These are phyloP conservation scores for Capsella bursapastoris DNA, from an alignment of 345 rosid species.

Conservation along the genomic window DNA sequence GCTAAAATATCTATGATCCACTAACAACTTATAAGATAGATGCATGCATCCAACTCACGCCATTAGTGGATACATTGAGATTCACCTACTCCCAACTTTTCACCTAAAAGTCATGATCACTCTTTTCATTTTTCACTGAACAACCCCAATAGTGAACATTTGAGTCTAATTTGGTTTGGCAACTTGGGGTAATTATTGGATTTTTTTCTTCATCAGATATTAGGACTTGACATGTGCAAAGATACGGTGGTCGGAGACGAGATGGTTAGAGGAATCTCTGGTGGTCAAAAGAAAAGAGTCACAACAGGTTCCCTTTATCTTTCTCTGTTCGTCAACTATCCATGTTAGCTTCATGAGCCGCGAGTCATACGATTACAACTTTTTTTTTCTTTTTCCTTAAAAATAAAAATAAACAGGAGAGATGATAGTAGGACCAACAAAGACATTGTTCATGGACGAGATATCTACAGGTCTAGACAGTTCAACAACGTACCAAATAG, in stretches of 20 bases:
- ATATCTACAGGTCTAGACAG: conserved; percentile 95
- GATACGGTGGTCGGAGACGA: conserved; percentile 84
- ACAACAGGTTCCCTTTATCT: conserved; percentile 69
- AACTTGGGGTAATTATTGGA: background rate
- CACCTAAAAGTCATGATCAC: conserved; percentile 21
- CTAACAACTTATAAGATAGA: background rate
- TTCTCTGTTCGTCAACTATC: background rate
- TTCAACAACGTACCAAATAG: conserved; percentile 87
- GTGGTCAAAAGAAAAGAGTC: conserved; percentile 87
- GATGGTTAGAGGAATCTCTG: conserved; percentile 86
- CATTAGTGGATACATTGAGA: conserved; percentile 17
- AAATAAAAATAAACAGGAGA: conserved; percentile 57
- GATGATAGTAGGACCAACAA: conserved; percentile 97
- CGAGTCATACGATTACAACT: background rate
- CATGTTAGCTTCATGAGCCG: conserved; percentile 17
- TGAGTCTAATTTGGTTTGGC: conserved; percentile 11
- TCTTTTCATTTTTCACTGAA: conserved; percentile 3
- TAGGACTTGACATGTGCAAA: conserved; percentile 87
- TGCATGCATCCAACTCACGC: conserved; percentile 14
- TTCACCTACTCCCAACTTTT: conserved; percentile 20
- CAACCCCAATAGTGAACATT: conserved; percentile 18
- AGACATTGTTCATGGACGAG: conserved; percentile 90
- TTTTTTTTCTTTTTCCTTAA: background rate
- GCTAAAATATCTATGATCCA: background rate
- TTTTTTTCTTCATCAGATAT: conserved; percentile 47